Evolutionary conservation across 2,329 filamentous ascomycete species (phyloP).

Genomic region (Trichoderma guizhouense): DNA sequence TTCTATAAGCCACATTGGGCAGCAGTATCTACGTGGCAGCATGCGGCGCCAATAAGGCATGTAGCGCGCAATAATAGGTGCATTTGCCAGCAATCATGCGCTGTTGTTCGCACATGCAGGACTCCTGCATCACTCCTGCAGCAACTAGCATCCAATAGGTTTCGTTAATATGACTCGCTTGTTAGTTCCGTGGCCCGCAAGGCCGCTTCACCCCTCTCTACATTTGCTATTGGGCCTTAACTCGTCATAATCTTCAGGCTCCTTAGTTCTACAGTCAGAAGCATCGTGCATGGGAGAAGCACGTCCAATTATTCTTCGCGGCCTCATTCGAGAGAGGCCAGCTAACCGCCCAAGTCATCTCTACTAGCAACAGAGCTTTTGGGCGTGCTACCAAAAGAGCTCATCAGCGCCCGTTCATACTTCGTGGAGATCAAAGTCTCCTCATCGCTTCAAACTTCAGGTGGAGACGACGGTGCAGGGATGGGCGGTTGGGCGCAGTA

Average conservation of each 20-base stretch:
- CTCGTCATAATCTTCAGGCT: neutral
- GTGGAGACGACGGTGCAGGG: neutral
- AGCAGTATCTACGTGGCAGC: constrained; percentile 9
- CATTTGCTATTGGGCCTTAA: neutral
- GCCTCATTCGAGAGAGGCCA: neutral
- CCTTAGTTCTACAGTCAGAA: neutral
- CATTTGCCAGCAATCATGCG: constrained; percentile 13
- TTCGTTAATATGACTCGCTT: neutral
- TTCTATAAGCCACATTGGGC: constrained; percentile 11
- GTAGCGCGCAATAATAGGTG: constrained; percentile 12
- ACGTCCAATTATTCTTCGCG: neutral
- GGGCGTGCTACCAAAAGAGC: neutral
- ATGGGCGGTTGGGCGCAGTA: neutral
- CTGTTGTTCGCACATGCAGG: constrained; percentile 12
- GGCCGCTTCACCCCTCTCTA: neutral
- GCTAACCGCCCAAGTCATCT: neutral
- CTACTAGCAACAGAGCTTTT: neutral
- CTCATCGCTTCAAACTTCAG: neutral
- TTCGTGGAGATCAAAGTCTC: neutral
- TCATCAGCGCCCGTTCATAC: neutral
- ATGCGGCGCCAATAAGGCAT: constrained; percentile 5
- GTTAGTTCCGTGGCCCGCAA: constrained; percentile 3
- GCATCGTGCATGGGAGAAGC: neutral
- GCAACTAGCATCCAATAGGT: constrained; percentile 8
- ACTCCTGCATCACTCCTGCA: neutral